Conservation (phyloP, 23 red algal genomes). For the Gracilaria vermiculophylla region DNA sequence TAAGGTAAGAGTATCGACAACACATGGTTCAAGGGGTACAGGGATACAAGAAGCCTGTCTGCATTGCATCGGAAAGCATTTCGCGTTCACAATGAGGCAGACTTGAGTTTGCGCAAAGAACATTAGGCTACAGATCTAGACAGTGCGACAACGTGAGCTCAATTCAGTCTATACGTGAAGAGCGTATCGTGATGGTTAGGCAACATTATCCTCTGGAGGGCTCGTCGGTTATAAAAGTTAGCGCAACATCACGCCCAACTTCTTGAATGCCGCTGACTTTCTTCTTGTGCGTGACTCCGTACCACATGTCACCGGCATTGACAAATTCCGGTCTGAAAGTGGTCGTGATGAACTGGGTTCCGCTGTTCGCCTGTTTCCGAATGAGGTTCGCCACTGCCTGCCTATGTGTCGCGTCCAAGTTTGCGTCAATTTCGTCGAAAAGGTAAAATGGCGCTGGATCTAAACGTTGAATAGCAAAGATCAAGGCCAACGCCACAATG, state of each 20-base stretch:
- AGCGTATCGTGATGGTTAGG: background rate
- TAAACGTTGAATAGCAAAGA: conserved; percentile 96
- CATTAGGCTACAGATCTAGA: too few species aligned
- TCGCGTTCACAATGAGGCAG: too few species aligned
- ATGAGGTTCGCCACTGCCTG: conserved; percentile 81
- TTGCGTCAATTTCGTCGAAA: conserved; percentile 99
- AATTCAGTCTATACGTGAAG: too few species aligned
- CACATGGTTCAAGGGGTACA: too few species aligned
- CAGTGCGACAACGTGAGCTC: too few species aligned
- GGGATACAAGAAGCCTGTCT: too few species aligned
- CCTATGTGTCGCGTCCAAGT: conserved; percentile 88
- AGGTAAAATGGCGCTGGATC: conserved; percentile 99
- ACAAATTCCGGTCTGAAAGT: conserved; percentile 98
- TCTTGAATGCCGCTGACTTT: conserved; percentile 72
- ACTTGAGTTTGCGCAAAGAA: too few species aligned
- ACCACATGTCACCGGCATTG: conserved; percentile 85
- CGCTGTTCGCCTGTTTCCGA: conserved; percentile 54
- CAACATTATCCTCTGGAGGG: background rate
- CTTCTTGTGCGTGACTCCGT: conserved; percentile 81
- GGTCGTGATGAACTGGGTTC: conserved; percentile 92
- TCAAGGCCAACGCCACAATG: conserved; percentile 91
- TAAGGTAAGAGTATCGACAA: too few species aligned
- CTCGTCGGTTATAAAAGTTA: conserved; percentile 82
- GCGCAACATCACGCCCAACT: conserved; percentile 73
- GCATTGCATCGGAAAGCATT: too few species aligned